phyloP scores from a whole-genome alignment of 192 early-diverging fungal genomes.

The Chytriomyces sp. region DNA sequence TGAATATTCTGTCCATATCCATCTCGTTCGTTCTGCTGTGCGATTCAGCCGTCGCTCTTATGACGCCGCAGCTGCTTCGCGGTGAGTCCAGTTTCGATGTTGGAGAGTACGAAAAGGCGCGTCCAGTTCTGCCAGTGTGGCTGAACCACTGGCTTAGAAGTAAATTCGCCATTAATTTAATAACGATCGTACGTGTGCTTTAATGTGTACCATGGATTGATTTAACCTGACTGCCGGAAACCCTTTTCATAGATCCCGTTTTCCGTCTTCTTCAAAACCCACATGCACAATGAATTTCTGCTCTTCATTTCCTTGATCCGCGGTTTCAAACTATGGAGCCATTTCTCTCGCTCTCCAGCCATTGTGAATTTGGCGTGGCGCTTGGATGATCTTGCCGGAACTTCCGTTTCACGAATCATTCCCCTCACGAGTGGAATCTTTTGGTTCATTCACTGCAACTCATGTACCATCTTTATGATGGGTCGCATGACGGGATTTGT shows the following conservation, averaged over 20 bases:
- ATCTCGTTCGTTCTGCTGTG: neutral
- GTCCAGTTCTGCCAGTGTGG: constrained; percentile 1
- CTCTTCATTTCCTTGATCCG: neutral
- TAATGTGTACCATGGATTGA: neutral
- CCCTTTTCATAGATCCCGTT: too few species aligned
- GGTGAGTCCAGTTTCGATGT: neutral
- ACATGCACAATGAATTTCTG: neutral
- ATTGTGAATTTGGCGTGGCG: neutral
- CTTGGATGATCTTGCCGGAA: constrained; percentile 4
- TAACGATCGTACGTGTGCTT: constrained; percentile 21
- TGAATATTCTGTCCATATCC: neutral
- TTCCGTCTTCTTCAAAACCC: neutral
- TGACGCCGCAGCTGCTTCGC: constrained; percentile 8
- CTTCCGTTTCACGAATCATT: constrained; percentile 9
- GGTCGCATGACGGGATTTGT: constrained; percentile 18
- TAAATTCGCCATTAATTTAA: constrained; percentile 5
- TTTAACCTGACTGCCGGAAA: too few species aligned
- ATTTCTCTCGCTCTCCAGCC: neutral
- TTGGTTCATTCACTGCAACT: constrained; percentile 37
- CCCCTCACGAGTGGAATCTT: constrained; percentile 9
- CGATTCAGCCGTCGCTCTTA: neutral
- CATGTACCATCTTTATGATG: constrained; percentile 21
- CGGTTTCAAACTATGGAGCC: neutral
- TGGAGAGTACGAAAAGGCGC: constrained; percentile 14
- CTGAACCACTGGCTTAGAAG: neutral